Evolutionary conservation across 2,329 filamentous ascomycete species (phyloP), one percentile per base, ranked within the genome.

Genomic region (Tolypocladium inflatum): DNA sequence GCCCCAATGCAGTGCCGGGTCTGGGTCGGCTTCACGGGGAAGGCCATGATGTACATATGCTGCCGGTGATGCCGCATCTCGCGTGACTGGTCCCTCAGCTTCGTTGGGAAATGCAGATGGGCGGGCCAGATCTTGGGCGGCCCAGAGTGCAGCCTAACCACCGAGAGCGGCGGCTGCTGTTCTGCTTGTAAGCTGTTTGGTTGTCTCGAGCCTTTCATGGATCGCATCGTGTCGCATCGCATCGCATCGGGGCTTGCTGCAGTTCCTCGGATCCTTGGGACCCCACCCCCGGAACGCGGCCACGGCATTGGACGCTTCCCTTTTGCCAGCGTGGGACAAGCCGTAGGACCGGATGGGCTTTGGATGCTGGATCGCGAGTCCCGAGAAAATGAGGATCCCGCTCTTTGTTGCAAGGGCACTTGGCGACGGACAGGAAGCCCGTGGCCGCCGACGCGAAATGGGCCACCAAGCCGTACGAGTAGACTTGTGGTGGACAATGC

Each of bases 41-140:
- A 5, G 21, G 21, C 52, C 37, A 41, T 54, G 19, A 33, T n/a
- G 38, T 42, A 39, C 37, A 42, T 30, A 38, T 17, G 26, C 42
- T 35, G 30, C 30, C 48, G 10, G 17, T 15, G 45, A 57, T 61
- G 61, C 58, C 55, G 59, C 57, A 57, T 61, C 56, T 58, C 42
- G 58, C 57, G 38, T 59, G 59, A 58, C 53, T 55, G 54, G 52
- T 53, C 41, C 52, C 33, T 51, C 21, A 30, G 26, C 54, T 37
- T 13, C n/a, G 55, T n/a, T 51, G 35, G 55, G 35, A 42, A 55
- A 55, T 58, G 59, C 57, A 56, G 33, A 33, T 42, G 45, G 52
- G 56, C 56, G 58, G 56, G 52, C 56, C 57, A 61, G 59, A 61
- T 61, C 55, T 55, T 50, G 52, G 56, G 55, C 55, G 38, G 56